phyloP scores from a whole-genome alignment of 495 filamentous ascomycete species.

The Lasiosphaeria miniovina region DNA sequence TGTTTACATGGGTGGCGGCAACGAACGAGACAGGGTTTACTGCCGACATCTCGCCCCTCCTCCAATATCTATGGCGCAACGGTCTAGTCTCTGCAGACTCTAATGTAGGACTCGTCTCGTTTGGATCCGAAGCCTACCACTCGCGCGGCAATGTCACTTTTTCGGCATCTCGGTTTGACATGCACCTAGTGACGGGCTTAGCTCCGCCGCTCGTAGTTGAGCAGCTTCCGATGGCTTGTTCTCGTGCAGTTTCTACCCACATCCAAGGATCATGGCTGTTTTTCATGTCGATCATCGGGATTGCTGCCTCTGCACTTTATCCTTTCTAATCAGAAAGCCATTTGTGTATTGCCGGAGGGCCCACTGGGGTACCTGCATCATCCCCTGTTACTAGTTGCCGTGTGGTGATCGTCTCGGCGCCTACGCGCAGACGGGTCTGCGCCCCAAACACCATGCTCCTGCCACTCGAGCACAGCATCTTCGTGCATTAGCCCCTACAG shows the following conservation, averaged over 20 bases:
- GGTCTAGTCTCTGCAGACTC: slow-evolving; percentile 22
- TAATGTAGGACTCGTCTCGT: slow-evolving; percentile 24
- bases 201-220: slow-evolving; percentile 17
- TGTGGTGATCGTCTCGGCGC: not conserved
- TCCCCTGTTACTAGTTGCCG: not conserved
- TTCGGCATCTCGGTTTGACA: slow-evolving; percentile 20
- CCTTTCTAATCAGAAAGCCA: slow-evolving; percentile 17
- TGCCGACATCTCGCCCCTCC: slow-evolving; percentile 27
- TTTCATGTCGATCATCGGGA: slow-evolving; percentile 23
- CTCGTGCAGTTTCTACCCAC: slow-evolving; percentile 9
- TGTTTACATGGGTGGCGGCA: slow-evolving; percentile 27
- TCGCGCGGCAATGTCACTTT: slow-evolving; percentile 30
- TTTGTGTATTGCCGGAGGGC: not conserved
- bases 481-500: no score
- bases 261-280: slow-evolving; percentile 16
- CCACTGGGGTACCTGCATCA: slow-evolving; percentile 24
- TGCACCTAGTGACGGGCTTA: slow-evolving; percentile 19
- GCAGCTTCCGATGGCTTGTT: slow-evolving; percentile 5
- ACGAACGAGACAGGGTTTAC: slow-evolving; percentile 21
- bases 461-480: not conserved
- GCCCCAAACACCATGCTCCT: not conserved
- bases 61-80: slow-evolving; percentile 30
- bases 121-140: slow-evolving; percentile 29
- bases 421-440: not conserved
- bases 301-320: slow-evolving; percentile 20